These are phyloP conservation scores for Galerina marginata DNA, from an alignment of 768 basidiomycete genomes.

Conservation along the genomic window DNA sequence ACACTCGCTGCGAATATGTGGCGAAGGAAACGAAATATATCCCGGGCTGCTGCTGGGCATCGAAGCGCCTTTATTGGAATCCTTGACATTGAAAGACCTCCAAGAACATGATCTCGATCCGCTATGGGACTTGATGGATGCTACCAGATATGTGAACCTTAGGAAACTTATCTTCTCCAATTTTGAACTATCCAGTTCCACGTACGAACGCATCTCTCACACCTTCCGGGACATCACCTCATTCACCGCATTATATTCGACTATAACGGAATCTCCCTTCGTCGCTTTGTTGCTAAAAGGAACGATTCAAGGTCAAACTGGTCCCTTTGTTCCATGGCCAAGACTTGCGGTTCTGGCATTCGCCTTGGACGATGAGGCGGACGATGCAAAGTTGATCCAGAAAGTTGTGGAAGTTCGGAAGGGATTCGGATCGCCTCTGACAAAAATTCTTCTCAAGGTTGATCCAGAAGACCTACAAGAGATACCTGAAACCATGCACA, in stretches of 20 bases:
- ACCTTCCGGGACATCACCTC: constrained; percentile 38
- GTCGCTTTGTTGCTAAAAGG: constrained; percentile 32
- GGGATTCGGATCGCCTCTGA: constrained; percentile 32
- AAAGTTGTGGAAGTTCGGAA: constrained; percentile 31
- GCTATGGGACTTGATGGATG: constrained; percentile 32
- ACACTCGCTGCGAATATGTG: constrained; percentile 46
- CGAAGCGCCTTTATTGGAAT: constrained; percentile 43
- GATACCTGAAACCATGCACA: neutral
- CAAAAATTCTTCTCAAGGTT: constrained; percentile 35
- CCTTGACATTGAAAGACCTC: constrained; percentile 47
- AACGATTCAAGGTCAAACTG: constrained; percentile 8
- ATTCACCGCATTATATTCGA: constrained; percentile 34
- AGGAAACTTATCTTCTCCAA: constrained; percentile 44
- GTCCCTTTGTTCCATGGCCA: constrained; percentile 38
- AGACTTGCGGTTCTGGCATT: constrained; percentile 37
- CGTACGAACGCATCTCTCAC: constrained; percentile 35
- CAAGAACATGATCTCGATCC: constrained; percentile 47
- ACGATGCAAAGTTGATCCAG: constrained; percentile 30
- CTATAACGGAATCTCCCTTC: constrained; percentile 28
- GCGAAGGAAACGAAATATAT: constrained; percentile 41
- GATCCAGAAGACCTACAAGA: constrained; percentile 20
- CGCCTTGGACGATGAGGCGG: constrained; percentile 28
- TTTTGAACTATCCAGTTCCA: constrained; percentile 42
- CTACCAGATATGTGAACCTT: constrained; percentile 38
- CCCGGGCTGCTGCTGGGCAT: constrained; percentile 44